A percentile compares a stretch with the other conserved stretches of the same genome.
Conservation (phyloP, 2,329 filamentous ascomycete species). For the Alternaria sp. region DNA sequence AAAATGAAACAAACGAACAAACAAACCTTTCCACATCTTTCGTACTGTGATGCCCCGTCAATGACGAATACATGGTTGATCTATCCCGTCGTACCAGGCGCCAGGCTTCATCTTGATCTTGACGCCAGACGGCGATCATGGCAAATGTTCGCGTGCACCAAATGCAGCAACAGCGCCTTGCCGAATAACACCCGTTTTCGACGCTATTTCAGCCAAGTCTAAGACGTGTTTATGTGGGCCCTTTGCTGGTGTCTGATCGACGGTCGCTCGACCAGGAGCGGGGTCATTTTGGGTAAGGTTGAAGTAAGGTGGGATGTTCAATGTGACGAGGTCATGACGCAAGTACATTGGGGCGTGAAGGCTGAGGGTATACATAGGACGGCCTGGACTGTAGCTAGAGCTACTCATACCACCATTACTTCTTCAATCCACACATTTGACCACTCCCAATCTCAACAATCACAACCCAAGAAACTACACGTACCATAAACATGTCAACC, state of each 20-base stretch:
- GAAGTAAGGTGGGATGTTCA: slow-evolving; percentile 11
- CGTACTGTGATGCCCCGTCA: background rate
- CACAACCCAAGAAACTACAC: background rate
- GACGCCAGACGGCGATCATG: background rate
- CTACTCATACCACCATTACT: slow-evolving; percentile 1
- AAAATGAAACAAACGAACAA: slow-evolving; percentile 22
- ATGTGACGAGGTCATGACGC: slow-evolving; percentile 33
- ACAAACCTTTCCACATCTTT: background rate
- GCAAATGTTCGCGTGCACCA: background rate
- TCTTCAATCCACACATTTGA: background rate
- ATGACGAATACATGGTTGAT: background rate
- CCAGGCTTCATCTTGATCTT: background rate
- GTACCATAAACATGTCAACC: slow-evolving; percentile 19
- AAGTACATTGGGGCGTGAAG: slow-evolving; percentile 21
- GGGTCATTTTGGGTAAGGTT: slow-evolving; percentile 13
- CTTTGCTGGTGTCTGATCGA: slow-evolving; percentile 4
- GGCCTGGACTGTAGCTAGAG: background rate
- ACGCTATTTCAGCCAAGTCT: slow-evolving; percentile 12
- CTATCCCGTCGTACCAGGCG: background rate
- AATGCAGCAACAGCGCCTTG: background rate
- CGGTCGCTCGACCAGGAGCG: background rate
- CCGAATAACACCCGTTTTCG: slow-evolving; percentile 3
- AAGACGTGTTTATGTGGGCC: background rate
- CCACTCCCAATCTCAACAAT: background rate
- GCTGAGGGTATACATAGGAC: slow-evolving; percentile 10